Evolutionary conservation across 148 eudicot species (phyloP), one percentile per base, ranked within the genome.

Genomic region (Rhododendron kiyosumense): DNA sequence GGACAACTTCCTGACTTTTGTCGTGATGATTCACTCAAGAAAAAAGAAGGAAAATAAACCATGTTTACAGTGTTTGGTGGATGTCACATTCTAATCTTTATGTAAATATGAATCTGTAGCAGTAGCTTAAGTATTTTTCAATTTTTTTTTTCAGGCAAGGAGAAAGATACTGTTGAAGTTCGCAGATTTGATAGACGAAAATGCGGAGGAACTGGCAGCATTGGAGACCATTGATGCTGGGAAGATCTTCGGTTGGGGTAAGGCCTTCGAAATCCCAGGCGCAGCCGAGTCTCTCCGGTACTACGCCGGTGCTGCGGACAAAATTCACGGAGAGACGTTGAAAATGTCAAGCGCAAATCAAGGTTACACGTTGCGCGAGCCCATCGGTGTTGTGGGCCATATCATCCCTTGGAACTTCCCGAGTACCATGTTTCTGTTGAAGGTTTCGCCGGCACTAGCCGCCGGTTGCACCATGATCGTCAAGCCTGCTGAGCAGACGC

Each of bases 351-450:
- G 93, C 22, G 93, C 88, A 24, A 22, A 91, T 30, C 99, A 95
- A 52, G 98, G 88, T n/a, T 94, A 96, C 91, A 95, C 98, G 7
- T 84, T 97, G 15, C 90, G 90, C 0, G 99, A 97, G 80, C 99
- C 99, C 0, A 85, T 93, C 0, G 99, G 99, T 1, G 98, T 95
- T 3, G 98, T 92, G 14, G 99, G 95, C 20, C 94, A 89, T 34
- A 95, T 97, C 63, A 93, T 93, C 36, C 98, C 99, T 1, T 97
- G 99, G 99, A 97, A 97, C 82, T 92, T 89, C 82, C 98, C 99
- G 0, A 78, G 89, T 20, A 73, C 71, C 0, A 90, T 97, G 94
- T 94, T 95, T 76, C 80, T 88, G 78, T 67, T 89, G 87, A 97
- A 97, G 87, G 98, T 95, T 57, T 91, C 91, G n/a, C 98, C 99